Evolutionary conservation across 768 basidiomycete genomes (phyloP).

Genomic region (Boletus rufocinnamomeus): DNA sequence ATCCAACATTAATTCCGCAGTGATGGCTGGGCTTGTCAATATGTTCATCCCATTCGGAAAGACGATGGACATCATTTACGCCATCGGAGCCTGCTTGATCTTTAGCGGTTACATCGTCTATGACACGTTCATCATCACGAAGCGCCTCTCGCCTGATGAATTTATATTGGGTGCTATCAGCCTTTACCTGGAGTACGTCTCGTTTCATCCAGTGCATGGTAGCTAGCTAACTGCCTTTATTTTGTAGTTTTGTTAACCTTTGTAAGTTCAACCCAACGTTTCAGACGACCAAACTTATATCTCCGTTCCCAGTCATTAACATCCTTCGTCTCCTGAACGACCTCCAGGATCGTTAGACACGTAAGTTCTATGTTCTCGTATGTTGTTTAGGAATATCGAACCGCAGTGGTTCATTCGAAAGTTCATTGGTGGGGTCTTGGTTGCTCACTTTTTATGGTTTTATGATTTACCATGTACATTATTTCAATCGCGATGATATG

Average conservation of each 20-base stretch:
- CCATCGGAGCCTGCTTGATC: conserved; percentile 74
- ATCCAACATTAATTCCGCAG: conserved; percentile 36
- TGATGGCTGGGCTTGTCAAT: conserved; percentile 80
- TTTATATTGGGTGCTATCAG: conserved; percentile 88
- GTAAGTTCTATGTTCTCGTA: background rate
- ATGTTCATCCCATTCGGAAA: conserved; percentile 84
- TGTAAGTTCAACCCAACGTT: conserved; percentile 51
- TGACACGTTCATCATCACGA: conserved; percentile 90
- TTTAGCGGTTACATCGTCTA: conserved; percentile 92
- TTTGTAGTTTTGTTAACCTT: conserved; percentile 76
- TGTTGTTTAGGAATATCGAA: background rate
- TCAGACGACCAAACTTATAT: conserved; percentile 4
- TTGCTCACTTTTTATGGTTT: conserved; percentile 8
- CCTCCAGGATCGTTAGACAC: conserved; percentile 42
- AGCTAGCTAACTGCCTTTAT: conserved; percentile 19
- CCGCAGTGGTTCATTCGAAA: background rate
- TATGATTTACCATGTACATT: conserved; percentile 24
- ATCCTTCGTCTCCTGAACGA: conserved; percentile 81
- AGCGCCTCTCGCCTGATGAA: conserved; percentile 88
- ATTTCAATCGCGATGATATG: conserved; percentile 11
- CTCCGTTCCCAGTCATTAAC: conserved; percentile 59
- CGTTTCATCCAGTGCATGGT: background rate
- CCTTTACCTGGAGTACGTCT: conserved; percentile 88
- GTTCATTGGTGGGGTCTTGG: background rate
- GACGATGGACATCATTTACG: conserved; percentile 81